These are phyloP conservation scores for Penicillium bovifimosum DNA, from an alignment of 495 filamentous ascomycete genomes.

Conservation along the genomic window DNA sequence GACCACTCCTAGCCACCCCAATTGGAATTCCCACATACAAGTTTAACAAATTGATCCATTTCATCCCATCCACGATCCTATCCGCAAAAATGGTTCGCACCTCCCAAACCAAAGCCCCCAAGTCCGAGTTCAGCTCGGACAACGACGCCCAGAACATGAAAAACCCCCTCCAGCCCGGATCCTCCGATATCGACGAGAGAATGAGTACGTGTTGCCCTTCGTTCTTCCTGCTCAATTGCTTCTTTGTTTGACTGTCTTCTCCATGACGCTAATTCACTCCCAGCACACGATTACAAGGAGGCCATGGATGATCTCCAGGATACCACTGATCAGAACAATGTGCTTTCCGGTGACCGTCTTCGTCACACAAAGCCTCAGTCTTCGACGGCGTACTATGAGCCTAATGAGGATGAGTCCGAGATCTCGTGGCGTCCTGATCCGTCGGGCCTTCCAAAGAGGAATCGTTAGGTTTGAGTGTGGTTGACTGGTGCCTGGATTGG, in stretches of 20 bases:
- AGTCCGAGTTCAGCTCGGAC: not conserved
- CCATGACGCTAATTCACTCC: not conserved
- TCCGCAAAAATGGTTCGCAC: not conserved
- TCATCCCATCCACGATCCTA: not conserved
- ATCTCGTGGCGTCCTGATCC: slow-evolving; percentile 7
- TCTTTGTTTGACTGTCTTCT: not conserved
- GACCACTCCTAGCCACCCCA: not conserved
- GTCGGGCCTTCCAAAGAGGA: slow-evolving; percentile 2
- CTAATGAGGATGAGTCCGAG: slow-evolving; percentile 3
- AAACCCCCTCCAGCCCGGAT: not conserved
- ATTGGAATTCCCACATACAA: not conserved
- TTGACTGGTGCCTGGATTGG: not conserved
- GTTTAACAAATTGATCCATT: not conserved
- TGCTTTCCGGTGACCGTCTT: slow-evolving; percentile 1
- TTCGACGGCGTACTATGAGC: slow-evolving; percentile 3
- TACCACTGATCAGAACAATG: not conserved
- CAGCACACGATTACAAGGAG: slow-evolving; percentile 10
- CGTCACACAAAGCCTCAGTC: slow-evolving; percentile 5
- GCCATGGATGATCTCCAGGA: not conserved
- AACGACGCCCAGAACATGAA: not conserved
- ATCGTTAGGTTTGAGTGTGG: not conserved
- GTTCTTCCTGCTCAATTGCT: too few species aligned
- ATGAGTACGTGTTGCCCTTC: not conserved
- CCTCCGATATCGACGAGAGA: slow-evolving; percentile 1
- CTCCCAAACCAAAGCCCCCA: not conserved